Conservation (phyloP, 495 filamentous ascomycete genomes). For the Filosporella fistucella region DNA sequence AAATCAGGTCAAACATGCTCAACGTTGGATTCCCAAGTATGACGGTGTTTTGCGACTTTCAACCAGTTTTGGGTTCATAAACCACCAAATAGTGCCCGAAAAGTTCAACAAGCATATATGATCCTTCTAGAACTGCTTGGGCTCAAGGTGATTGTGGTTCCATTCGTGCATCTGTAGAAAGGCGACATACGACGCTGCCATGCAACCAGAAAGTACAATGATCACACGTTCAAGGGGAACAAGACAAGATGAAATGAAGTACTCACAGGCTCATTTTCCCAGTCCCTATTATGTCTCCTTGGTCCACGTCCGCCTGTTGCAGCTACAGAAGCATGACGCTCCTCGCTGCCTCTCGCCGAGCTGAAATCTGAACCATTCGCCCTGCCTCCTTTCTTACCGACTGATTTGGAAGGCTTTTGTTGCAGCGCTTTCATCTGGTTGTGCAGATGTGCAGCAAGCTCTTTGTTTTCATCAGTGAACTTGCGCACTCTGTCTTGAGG, state of each 20-base stretch:
- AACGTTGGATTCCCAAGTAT: too few relatives aligned
- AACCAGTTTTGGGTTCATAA: too few relatives aligned
- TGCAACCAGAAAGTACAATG: neutral
- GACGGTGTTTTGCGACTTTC: too few relatives aligned
- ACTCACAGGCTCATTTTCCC: constrained; percentile 82
- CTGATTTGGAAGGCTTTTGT: constrained; percentile 40
- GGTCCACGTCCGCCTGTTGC: constrained; percentile 64
- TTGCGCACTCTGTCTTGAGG: constrained; percentile 91
- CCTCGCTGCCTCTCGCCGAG: constrained; percentile 82
- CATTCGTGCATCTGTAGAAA: too few relatives aligned
- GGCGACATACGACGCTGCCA: too few relatives aligned
- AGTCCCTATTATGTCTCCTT: constrained; percentile 63
- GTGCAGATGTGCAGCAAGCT: constrained; percentile 66
- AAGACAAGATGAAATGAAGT: constrained; percentile 12
- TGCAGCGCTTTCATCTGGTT: constrained; percentile 51
- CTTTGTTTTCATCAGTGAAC: constrained; percentile 89
- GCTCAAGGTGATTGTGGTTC: too few relatives aligned
- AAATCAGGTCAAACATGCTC: too few relatives aligned
- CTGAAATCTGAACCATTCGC: constrained; percentile 65
- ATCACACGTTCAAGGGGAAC: too few relatives aligned
- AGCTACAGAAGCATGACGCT: constrained; percentile 65
- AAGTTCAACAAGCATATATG: too few relatives aligned
- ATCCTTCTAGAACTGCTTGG: too few relatives aligned
- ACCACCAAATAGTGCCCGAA: too few relatives aligned
- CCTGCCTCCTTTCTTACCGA: constrained; percentile 48